phyloP scores from a whole-genome alignment of 23 red algal species.

The Gracilaria domingensis region DNA sequence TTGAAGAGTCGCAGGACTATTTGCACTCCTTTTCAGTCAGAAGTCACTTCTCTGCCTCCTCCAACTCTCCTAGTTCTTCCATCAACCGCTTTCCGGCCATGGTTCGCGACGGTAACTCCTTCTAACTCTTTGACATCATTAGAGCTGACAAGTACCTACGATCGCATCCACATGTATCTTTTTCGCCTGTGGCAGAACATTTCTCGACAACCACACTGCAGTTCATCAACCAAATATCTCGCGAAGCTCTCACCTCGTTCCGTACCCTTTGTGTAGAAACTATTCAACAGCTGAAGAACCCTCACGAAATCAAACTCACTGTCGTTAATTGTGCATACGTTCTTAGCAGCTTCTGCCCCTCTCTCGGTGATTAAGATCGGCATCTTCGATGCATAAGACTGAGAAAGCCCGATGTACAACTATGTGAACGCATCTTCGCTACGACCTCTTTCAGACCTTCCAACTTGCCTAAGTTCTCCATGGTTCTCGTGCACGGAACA shows the following conservation, averaged over 20 bases:
- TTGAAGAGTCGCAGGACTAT: not conserved
- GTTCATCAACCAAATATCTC: slow-evolving; percentile 17
- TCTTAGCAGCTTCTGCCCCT: not conserved
- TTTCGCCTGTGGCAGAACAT: not conserved
- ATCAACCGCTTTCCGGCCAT: not conserved
- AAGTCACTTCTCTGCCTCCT: not conserved
- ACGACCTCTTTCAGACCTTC: slow-evolving; percentile 11
- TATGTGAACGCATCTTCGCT: not conserved
- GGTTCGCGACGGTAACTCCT: not conserved
- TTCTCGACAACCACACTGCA: not conserved
- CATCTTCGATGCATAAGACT: not conserved
- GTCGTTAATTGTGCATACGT: slow-evolving; percentile 8
- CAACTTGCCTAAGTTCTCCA: not conserved
- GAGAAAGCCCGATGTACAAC: not conserved
- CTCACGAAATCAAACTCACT: not conserved
- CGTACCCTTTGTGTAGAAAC: not conserved
- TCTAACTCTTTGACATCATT: not conserved
- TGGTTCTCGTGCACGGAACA: not conserved
- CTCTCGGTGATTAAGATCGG: no score
- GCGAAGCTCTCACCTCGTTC: not conserved
- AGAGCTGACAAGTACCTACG: not conserved
- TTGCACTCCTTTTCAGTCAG: not conserved
- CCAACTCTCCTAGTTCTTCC: not conserved
- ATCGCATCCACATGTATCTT: not conserved
- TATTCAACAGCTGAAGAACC: not conserved